Percentiles rank a stretch among this genome's conserved stretches.
Conservation (phyloP, 2,329 filamentous ascomycete genomes). For the Alternaria sp. region DNA sequence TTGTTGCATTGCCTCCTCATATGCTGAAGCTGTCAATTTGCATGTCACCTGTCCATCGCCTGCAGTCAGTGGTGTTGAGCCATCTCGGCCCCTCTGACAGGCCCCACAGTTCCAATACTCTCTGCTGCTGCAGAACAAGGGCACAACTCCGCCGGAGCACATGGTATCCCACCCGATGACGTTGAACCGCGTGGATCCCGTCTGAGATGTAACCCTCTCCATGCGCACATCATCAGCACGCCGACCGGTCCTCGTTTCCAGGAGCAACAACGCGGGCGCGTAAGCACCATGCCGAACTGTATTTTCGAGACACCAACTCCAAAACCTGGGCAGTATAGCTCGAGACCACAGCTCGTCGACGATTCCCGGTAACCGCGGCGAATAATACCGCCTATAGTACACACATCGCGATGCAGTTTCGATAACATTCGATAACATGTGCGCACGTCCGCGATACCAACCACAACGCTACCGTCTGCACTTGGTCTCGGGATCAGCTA, state of each 20-base stretch:
- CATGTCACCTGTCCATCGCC: slow-evolving; percentile 1
- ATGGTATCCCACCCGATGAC: slow-evolving; percentile 14
- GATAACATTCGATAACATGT: neutral
- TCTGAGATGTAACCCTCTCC: neutral
- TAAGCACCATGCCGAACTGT: neutral
- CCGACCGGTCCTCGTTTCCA: slow-evolving; percentile 4
- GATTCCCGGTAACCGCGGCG: neutral
- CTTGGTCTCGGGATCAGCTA: neutral
- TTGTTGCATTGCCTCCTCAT: slow-evolving; percentile 4
- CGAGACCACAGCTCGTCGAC: neutral
- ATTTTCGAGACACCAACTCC: neutral
- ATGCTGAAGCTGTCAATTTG: neutral
- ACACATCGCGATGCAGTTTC: neutral
- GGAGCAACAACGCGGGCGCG: neutral
- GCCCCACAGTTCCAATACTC: slow-evolving; percentile 11
- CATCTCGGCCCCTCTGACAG: slow-evolving; percentile 5
- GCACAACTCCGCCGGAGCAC: neutral
- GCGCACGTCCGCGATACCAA: neutral
- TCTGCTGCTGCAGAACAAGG: slow-evolving; percentile 3
- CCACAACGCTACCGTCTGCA: neutral
- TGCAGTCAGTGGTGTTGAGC: slow-evolving; percentile 4
- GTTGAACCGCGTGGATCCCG: slow-evolving; percentile 3
- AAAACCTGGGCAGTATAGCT: neutral
- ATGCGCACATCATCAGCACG: neutral
- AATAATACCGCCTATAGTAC: neutral